Base-by-base conservation (phyloP, 306 rosid genomes). In the Rubus parviflorus region DNA sequence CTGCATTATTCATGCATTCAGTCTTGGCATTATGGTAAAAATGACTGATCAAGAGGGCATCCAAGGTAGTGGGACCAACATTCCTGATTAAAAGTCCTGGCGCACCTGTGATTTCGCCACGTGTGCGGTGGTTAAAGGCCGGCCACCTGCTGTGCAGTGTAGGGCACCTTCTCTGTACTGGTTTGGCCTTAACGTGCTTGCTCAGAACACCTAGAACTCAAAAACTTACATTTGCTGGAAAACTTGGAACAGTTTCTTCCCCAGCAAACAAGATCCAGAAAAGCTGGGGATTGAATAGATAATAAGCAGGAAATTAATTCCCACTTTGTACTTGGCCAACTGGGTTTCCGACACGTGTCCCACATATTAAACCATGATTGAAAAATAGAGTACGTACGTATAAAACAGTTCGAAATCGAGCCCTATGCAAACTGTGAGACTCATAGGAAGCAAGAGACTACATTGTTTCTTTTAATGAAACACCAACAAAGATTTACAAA, bases 401-500 rank as follows among this genome's bases (percentile, higher is more conserved):
- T 8, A 41, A 38, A 65, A 38, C 70, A 38, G 70, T 4, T 40
- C 14, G 48, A 16, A 65, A 65, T 23, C 38, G 38, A 58, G 16
- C 37, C 2, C 15, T 58, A 22, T 10, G 25, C 46, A 37, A n/a
- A 74, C 71, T 78, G 80, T 43, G 70, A 78, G 81, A 68, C 6
- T 2, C 22, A 79, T 43, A 54, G 76, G 85, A 72, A 70, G 87
- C 70, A 83, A n/a, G 52, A 80, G 80, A 25, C 67, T 60, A 30
- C 46, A 7, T 79, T 86, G 93, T 87, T 87, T 87, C 89, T 77
- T 87, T 85, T 81, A 83, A 89, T 77, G 90, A 89, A 86, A 89
- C 93, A 89, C 85, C 49, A 61, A 72, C 58, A 72, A 60, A 75
- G 69, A 58, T 73, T 53, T 76, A 38, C 25, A n/a, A 57, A 58